Percentiles rank a stretch among this genome's conserved stretches.
These are phyloP conservation scores for Phytophthora cryptogea DNA, from an alignment of 352 stramenopile genomes.

Conservation along the genomic window DNA sequence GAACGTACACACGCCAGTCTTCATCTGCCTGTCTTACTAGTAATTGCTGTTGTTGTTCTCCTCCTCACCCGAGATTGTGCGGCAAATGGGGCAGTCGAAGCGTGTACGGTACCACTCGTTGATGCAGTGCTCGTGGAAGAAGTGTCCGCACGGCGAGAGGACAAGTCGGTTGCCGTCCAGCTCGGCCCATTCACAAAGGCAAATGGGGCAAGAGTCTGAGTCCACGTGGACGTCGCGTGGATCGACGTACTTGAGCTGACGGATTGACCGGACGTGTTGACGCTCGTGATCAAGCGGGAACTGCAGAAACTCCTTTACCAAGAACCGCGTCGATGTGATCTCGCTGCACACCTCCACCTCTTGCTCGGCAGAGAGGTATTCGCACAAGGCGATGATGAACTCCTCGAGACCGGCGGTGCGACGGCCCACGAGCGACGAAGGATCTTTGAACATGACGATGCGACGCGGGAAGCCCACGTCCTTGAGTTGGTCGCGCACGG, in stretches of 20 bases:
- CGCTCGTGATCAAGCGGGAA: slow-evolving; percentile 82
- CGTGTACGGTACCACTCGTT: slow-evolving; percentile 90
- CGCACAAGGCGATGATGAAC: slow-evolving; percentile 76
- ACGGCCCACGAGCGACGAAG: slow-evolving; percentile 54
- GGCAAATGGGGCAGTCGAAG: slow-evolving; percentile 90
- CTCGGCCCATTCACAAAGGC: slow-evolving; percentile 82
- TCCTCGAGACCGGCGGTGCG: slow-evolving; percentile 74
- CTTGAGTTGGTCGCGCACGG: slow-evolving; percentile 63
- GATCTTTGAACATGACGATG: slow-evolving; percentile 79
- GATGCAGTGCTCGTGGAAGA: slow-evolving; percentile 90
- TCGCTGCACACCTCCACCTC: slow-evolving; percentile 65
- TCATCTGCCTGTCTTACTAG: slow-evolving; percentile 15
- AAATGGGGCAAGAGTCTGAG: slow-evolving; percentile 83
- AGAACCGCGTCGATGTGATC: slow-evolving; percentile 67
- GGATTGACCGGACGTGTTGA: slow-evolving; percentile 82
- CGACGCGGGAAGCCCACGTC: slow-evolving; percentile 75
- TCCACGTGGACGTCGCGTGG: slow-evolving; percentile 81
- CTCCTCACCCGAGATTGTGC: slow-evolving; percentile 73
- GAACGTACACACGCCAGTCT: slow-evolving; percentile 9
- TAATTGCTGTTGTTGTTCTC: slow-evolving; percentile 26
- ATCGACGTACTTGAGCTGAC: slow-evolving; percentile 86
- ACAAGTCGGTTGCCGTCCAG: slow-evolving; percentile 84
- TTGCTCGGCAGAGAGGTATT: slow-evolving; percentile 62
- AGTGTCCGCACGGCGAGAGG: slow-evolving; percentile 81
- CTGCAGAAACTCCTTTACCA: slow-evolving; percentile 85